phyloP scores from a whole-genome alignment of 2,329 filamentous ascomycete genomes.

The Dothiorella sarmentorum region DNA sequence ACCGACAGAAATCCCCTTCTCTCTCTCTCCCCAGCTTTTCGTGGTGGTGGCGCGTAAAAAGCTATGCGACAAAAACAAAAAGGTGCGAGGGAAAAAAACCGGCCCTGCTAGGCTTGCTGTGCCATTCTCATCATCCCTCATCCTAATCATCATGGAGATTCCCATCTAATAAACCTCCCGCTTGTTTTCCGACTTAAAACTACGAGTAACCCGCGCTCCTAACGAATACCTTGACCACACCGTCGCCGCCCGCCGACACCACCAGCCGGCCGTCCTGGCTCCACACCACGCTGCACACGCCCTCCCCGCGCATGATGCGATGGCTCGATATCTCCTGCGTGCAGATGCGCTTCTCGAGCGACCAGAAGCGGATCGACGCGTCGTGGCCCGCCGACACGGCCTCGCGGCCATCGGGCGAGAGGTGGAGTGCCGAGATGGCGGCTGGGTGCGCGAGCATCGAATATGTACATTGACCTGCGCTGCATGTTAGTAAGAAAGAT shows the following conservation, averaged over 20 bases:
- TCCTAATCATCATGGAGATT: too few species aligned
- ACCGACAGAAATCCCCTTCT: too few species aligned
- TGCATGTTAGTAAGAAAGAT: not conserved
- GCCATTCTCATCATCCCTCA: not conserved
- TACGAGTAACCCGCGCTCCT: constrained; percentile 1
- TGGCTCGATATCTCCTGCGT: constrained; percentile 94
- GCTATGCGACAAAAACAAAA: too few species aligned
- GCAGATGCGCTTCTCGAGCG: constrained; percentile 89
- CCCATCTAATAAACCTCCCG: not conserved
- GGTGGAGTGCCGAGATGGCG: constrained; percentile 83
- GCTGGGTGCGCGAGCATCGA: constrained; percentile 96
- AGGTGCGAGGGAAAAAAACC: too few species aligned
- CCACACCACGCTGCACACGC: constrained; percentile 92
- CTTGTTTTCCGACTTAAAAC: too few species aligned
- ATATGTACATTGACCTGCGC: constrained; percentile 92
- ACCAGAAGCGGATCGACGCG: constrained; percentile 94
- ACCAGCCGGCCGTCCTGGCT: constrained; percentile 93
- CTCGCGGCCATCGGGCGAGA: constrained; percentile 90
- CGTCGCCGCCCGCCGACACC: constrained; percentile 90
- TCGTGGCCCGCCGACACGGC: constrained; percentile 95
- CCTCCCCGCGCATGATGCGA: constrained; percentile 91
- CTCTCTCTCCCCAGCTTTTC: too few species aligned
- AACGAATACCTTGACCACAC: constrained; percentile 85
- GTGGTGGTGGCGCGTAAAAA: too few species aligned
- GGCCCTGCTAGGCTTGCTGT: not conserved